Evolutionary conservation across 1,284 basidiomycete species (phyloP), one percentile per base, ranked within the genome.

Genomic region (Salmacisia buchloeana): DNA sequence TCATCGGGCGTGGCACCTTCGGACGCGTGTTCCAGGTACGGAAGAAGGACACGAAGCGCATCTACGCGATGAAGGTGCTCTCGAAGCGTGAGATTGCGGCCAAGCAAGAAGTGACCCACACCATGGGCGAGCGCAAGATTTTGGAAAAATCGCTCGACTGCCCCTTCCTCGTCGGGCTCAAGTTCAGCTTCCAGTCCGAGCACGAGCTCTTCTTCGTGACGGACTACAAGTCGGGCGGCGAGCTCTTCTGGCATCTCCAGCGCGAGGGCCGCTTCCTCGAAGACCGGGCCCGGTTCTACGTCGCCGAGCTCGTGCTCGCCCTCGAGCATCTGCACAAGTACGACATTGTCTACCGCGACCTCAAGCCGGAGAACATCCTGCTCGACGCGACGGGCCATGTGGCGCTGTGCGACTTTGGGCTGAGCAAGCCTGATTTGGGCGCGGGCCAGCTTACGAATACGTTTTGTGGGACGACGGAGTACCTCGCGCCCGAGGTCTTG

Each of bases 31-130:
- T 97, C 85, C 96, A 99, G 82, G 94, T 98, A 41, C 90, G 94
- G 66, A 98, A 98, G 83, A 88, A 85, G 80, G 94, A 98, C 83
- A 98, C 96, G 49, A 90, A 92, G 81, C 90, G 96, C 59, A 98
- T 99, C 83, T 99, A 97, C 83, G 96, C 96, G 61, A 98, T 99
- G 94, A 99, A 99, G 81, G 91, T 98, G 58, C 85, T 99, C 36
- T 94, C 91, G 39, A 99, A 99, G 84, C 93, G 92, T 83, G 96
- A 99, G 81, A 98, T 99, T 75, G 88, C 97, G 63, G 91, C 92
- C 54, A 98, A 97, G 85, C 98, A 98, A 82, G 96, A 99, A 81
- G 93, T 99, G 43, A 93, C 93, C 5, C 96, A 99, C 81, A 99
- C 94, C 15, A 97, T 99, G 70, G 96, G 96, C 76, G 96, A 99